These are phyloP conservation scores for Trifolium dubium DNA, from an alignment of 306 rosid species.

Conservation along the genomic window DNA sequence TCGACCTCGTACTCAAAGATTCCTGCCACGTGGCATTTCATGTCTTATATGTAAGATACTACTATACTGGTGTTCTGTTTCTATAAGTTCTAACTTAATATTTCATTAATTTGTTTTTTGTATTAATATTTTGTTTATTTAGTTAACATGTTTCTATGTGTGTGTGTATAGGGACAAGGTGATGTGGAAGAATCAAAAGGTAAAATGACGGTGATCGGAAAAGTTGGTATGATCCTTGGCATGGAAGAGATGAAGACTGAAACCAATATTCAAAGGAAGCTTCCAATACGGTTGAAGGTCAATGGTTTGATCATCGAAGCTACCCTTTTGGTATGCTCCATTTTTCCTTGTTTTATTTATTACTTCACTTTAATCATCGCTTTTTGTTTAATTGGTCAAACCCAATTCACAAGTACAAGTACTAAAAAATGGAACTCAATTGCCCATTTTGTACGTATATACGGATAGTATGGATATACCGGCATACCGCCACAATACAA, in stretches of 20 bases:
- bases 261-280: conserved; percentile 42
- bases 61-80: too few relatives aligned
- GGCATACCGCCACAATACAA: not conserved
- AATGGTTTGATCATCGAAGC: conserved; percentile 55
- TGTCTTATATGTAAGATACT: conserved; percentile 57
- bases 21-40: conserved; percentile 50
- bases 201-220: conserved; percentile 58
- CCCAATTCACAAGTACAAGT: conserved; percentile 15
- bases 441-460: not conserved
- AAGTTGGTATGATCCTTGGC: conserved; percentile 46
- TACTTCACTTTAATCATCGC: not conserved
- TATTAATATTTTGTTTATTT: not conserved
- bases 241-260: conserved; percentile 43
- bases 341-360: not conserved
- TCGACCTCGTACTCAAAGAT: conserved; percentile 37
- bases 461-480: not conserved
- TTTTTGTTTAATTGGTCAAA: conserved; percentile 28
- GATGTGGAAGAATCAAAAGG: conserved; percentile 32
- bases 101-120: too few relatives aligned
- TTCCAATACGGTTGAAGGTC: conserved; percentile 58
- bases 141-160: not conserved
- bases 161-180: conserved; percentile 43
- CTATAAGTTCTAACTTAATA: not conserved
- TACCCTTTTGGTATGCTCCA: conserved; percentile 58
- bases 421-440: too few relatives aligned